These are phyloP conservation scores for Cutaneotrichosporon mucoides DNA, from an alignment of 1,284 basidiomycete genomes.

Conservation along the genomic window DNA sequence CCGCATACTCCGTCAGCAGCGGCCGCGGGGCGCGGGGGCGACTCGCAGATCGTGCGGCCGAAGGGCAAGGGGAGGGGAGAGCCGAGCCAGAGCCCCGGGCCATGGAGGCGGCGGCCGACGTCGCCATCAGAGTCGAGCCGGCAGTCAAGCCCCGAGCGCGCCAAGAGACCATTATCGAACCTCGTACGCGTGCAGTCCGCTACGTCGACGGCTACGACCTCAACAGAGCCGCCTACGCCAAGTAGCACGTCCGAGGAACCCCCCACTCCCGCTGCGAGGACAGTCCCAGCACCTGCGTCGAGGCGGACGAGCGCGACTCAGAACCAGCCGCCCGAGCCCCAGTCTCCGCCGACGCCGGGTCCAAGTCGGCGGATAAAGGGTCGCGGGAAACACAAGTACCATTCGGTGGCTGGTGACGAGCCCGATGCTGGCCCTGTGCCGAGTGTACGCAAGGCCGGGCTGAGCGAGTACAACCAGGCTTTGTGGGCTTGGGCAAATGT, in stretches of 20 bases:
- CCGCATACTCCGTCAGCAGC: no score
- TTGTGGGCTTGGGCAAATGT: slow-evolving; percentile 99
- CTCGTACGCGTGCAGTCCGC: background rate
- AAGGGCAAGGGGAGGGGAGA: background rate
- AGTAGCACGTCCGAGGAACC: slow-evolving; percentile 4
- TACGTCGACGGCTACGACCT: background rate
- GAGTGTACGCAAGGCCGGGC: slow-evolving; percentile 49
- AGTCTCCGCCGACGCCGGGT: background rate
- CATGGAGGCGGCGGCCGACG: slow-evolving; percentile 15
- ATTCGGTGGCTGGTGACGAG: slow-evolving; percentile 6
- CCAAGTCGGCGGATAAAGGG: background rate
- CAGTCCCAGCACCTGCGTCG: no score
- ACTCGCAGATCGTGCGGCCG: background rate
- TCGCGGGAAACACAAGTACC: slow-evolving; percentile 13
- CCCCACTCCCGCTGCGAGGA: background rate
- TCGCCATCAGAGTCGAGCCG: slow-evolving; percentile 7
- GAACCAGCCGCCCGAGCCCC: no score
- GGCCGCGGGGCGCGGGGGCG: background rate
- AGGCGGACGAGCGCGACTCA: no score
- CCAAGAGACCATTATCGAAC: background rate
- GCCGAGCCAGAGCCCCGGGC: slow-evolving; percentile 5
- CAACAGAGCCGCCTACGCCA: slow-evolving; percentile 2
- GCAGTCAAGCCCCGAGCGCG: slow-evolving; percentile 1
- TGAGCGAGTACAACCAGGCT: slow-evolving; percentile 82
- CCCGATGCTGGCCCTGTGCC: background rate